phyloP scores from a whole-genome alignment of 805 yeast genomes.

The Starmerella powellii region DNA sequence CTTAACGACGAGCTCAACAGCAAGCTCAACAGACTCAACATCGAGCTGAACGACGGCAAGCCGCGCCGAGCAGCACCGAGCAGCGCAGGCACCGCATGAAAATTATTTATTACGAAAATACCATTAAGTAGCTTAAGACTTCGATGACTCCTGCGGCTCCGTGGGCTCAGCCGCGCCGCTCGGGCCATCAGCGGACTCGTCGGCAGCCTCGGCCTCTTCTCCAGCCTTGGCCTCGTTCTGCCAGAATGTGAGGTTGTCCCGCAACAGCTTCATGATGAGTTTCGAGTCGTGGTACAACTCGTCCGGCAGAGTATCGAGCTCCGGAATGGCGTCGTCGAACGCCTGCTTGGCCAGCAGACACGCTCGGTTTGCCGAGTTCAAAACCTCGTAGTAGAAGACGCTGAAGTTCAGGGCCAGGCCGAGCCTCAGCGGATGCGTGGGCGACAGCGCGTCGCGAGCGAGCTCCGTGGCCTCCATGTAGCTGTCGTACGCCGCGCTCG shows the following conservation, averaged over 20 bases:
- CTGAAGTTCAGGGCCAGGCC: conserved; percentile 97
- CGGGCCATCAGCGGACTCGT: not conserved
- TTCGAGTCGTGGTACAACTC: conserved; percentile 98
- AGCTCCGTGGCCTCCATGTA: conserved; percentile 93
- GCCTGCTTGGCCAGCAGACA: conserved; percentile 99
- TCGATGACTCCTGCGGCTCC: too few relatives aligned
- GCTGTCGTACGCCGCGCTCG: conserved; percentile 84
- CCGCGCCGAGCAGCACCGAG: too few relatives aligned
- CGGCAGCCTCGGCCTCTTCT: not conserved
- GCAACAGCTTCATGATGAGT: conserved; percentile 94
- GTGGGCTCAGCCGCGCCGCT: too few relatives aligned
- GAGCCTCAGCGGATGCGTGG: conserved; percentile 96
- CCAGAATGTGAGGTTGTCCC: conserved; percentile 98
- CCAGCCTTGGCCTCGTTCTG: conserved; percentile 45
- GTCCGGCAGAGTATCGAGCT: conserved; percentile 91
- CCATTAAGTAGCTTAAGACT: too few relatives aligned
- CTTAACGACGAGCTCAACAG: too few relatives aligned
- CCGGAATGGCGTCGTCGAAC: conserved; percentile 97
- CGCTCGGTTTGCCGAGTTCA: conserved; percentile 97
- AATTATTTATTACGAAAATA: too few relatives aligned
- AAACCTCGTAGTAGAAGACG: conserved; percentile 95
- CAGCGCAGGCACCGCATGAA: too few relatives aligned
- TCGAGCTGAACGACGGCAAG: too few relatives aligned
- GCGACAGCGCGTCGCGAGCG: conserved; percentile 92
- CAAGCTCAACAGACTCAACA: too few relatives aligned